These are phyloP conservation scores for Nothophoma quercina DNA, from an alignment of 2,329 filamentous ascomycete genomes.

Conservation along the genomic window DNA sequence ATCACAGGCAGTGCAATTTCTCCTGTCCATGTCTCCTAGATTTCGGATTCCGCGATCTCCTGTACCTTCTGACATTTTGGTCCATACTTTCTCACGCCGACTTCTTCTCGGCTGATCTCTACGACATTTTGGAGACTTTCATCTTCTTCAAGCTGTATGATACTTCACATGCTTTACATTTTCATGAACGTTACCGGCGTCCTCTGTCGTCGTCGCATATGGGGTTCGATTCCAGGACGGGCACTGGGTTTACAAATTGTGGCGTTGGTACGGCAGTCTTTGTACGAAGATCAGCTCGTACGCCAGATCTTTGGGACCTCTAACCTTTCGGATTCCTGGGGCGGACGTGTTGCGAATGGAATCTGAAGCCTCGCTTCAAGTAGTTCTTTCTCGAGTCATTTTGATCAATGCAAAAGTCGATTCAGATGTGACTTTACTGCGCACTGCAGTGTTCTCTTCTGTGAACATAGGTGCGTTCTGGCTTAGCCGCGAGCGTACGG, in stretches of 20 bases:
- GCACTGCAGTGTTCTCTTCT: no score
- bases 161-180: neutral
- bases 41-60: conserved; percentile 10
- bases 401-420: neutral
- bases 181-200: neutral
- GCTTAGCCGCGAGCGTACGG: no score
- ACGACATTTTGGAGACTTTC: conserved; percentile 22
- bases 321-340: conserved; percentile 10
- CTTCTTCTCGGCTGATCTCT: conserved; percentile 26
- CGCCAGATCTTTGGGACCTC: neutral
- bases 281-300: neutral
- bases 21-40: conserved; percentile 9
- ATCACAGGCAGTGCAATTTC: neutral
- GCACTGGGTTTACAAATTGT: neutral
- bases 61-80: conserved; percentile 20
- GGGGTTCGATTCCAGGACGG: neutral
- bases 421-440: neutral
- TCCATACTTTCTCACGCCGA: conserved; percentile 33
- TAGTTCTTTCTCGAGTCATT: no score
- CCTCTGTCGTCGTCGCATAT: neutral
- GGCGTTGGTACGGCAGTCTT: neutral
- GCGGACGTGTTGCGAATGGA: neutral
- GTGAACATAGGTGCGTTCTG: no score
- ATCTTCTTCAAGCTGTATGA: conserved; percentile 3
- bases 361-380: no score